Evolutionary conservation across 805 yeast species (phyloP), one percentile per base, ranked within the genome.

Genomic region (Ascoidea asiatica): DNA sequence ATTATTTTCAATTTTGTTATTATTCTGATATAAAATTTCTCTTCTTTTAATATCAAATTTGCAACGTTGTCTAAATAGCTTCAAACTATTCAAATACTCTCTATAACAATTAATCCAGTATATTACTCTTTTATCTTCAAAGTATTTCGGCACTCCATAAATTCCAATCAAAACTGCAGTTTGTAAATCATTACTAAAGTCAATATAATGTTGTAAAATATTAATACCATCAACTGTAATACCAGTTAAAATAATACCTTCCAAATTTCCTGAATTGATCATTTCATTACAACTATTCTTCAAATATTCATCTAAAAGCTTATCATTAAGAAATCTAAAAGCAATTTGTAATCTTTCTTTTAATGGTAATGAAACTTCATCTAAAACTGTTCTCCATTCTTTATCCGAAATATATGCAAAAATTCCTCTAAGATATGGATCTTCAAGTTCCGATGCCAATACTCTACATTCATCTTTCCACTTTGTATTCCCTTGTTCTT

Each of bases 341-440:
- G 97, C 97, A 21, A 90, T 90, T 1, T 97, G 97, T 11, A 90
- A 62, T 51, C 95, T 67, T 56, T 90, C 98, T 44, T 90, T 69
- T 38, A 90, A 65, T 0, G 98, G 95, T 38, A 90, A 68, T 1
- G 95, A 81, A 18, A 81, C 77, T 55, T 90, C 97, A 56, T 87
- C 95, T 43, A 90, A 66, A 1, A 90, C 95, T 55, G 87, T 97
- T 80, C 90, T 81, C 97, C 97, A 90, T 51, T 89, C 92, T 40
- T 86, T 83, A 56, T 90, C 96, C 0, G 96, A 88, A 44, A 90
- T 81, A 53, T 79, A 90, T 0, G 96, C 96, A 67, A 90, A 90
- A 1, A 90, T 84, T 0, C 95, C 95, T 39, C 97, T 66, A 48
- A 90, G 63, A 57, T 90, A 90, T 0, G 97, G 96, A 55, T 85